These are phyloP conservation scores for Takashimella koratensis DNA, from an alignment of 1,284 basidiomycete genomes.

Conservation along the genomic window DNA sequence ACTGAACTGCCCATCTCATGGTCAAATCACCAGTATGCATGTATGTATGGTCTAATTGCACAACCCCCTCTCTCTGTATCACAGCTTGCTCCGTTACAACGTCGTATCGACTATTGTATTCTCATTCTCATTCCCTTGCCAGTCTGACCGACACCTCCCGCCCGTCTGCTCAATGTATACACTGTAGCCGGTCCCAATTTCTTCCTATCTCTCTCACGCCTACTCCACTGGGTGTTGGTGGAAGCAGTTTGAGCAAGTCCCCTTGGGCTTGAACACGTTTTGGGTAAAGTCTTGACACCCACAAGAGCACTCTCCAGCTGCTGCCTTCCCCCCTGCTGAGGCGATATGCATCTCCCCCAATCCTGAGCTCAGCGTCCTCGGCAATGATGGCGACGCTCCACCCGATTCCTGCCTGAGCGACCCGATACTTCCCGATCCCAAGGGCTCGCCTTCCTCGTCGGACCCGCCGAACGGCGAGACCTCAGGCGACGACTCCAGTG, in stretches of 20 bases:
- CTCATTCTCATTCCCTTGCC: too few relatives aligned
- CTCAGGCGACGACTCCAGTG: slow-evolving; percentile 15
- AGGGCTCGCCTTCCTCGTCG: slow-evolving; percentile 21
- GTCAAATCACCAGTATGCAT: too few relatives aligned
- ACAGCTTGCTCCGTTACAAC: too few relatives aligned
- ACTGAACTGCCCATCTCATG: too few relatives aligned
- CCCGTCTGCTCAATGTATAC: too few relatives aligned
- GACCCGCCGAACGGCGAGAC: slow-evolving; percentile 38
- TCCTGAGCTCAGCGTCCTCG: slow-evolving; percentile 14
- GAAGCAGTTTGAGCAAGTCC: slow-evolving; percentile 62
- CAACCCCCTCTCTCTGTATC: too few relatives aligned
- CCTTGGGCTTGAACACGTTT: slow-evolving; percentile 60
- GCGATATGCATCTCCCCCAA: slow-evolving; percentile 37
- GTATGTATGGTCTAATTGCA: too few relatives aligned
- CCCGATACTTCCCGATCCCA: background rate
- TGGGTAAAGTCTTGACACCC: slow-evolving; percentile 57
- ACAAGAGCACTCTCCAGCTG: slow-evolving; percentile 30
- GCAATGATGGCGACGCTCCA: slow-evolving; percentile 5
- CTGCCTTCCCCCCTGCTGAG: slow-evolving; percentile 53
- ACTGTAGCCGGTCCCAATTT: too few relatives aligned
- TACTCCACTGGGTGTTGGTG: slow-evolving; percentile 33
- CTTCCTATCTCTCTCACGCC: background rate
- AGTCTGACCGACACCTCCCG: too few relatives aligned
- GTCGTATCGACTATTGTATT: too few relatives aligned
- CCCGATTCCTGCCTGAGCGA: background rate